Conservation (phyloP, 2,329 filamentous ascomycete genomes). For the Ceratocystis diversiconidia region DNA sequence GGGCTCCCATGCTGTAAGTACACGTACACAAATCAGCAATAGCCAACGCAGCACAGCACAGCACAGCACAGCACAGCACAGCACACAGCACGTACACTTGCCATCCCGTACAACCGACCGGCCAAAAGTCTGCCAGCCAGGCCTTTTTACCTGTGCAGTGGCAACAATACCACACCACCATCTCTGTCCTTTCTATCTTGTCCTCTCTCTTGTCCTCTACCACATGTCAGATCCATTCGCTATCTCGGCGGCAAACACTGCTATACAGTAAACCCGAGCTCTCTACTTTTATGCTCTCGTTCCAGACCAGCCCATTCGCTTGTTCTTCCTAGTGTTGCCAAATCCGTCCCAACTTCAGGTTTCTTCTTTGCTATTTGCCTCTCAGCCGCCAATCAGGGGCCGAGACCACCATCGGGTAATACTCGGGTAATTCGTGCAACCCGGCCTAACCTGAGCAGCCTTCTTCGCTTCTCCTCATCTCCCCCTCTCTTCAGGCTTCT, state of each 20-base stretch:
- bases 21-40: no score
- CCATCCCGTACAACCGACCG: neutral
- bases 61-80: no score
- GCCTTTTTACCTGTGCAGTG: neutral
- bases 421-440: neutral
- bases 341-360: neutral
- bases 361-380: neutral
- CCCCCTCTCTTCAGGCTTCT: neutral
- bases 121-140: neutral
- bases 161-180: neutral
- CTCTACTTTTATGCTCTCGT: neutral
- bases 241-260: neutral
- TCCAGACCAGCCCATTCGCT: neutral
- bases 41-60: no score
- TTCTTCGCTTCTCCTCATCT: neutral
- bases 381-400: constrained; percentile 2
- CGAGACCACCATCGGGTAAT: neutral
- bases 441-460: neutral
- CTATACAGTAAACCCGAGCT: neutral
- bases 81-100: no score
- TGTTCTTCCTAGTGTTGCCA: neutral
- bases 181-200: neutral
- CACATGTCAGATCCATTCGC: neutral
- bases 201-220: neutral
- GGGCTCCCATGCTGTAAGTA: no score